Base-by-base conservation (phyloP, 768 basidiomycete genomes). In the Boletus barrowsii region DNA sequence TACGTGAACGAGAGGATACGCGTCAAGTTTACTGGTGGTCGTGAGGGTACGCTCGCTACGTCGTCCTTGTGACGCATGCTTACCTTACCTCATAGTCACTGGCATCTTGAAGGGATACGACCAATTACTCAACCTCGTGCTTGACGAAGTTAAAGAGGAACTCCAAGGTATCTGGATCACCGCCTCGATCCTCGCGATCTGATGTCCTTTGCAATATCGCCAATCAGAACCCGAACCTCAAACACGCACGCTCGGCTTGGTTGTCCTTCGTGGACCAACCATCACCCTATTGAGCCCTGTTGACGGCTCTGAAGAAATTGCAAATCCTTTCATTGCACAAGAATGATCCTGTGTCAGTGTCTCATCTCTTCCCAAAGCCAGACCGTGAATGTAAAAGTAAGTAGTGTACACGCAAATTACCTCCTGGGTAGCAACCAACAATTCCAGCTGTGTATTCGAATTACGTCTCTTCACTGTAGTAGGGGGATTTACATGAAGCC, bases 11-110 rank as follows among this genome's bases (percentile, higher is more conserved):
- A 94, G 71, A 82, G 84, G 57, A 91, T 99, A 67, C 76, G 93
- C 52, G 94, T 98, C 66, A 98, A 97, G 73, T 98, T 99, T 68
- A 93, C 93, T n/a, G 97, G 97, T 42, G 96, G 96, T 37, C 77
- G 97, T 39, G 94, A 99, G 82, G 94, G 95, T 91, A 56, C 47
- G 55, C 64, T 64, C 4, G 2, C 13, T 13, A 4, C 15, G 9
- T 22, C 20, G 15, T n/a, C 40, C 30, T 13, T 10, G 14, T 52
- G 37, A 51, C 37, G 3, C 37, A n/a, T n/a, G 5, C 41, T 51
- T 32, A 59, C 45, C 22, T 24, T 39, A 15, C 33, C 33, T 47
- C 20, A 55, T 63, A 98, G 96, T 98, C 49, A 89, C 83, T 9
- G 97, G 97, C 4, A 81, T 90, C 17, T 73, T 99, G 58, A 99